Evolutionary conservation across 148 eudicot genomes (phyloP).

Genomic region (Chenopodium quinoa): DNA sequence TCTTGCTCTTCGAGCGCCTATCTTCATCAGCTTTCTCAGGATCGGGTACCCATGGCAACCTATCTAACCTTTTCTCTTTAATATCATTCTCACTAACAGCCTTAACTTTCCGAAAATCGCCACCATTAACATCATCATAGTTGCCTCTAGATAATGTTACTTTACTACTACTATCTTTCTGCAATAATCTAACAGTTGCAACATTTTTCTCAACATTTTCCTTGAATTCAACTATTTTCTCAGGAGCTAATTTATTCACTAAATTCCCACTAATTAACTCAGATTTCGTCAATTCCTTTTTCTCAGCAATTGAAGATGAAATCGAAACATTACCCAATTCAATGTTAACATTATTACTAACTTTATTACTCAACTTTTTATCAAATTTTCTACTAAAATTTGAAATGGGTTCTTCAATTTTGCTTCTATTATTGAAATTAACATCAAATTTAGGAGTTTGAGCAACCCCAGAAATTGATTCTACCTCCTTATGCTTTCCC

Average conservation of each 20-base stretch:
- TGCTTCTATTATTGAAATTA: not conserved
- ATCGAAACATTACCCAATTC: constrained; percentile 10
- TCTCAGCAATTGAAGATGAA: constrained; percentile 50
- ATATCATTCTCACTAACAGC: constrained; percentile 19
- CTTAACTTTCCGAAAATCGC: constrained; percentile 9
- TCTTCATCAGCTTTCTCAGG: constrained; percentile 20
- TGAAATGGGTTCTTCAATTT: constrained; percentile 17
- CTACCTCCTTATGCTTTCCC: constrained; percentile 7
- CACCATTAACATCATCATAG: constrained; percentile 5
- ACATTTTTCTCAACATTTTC: constrained; percentile 20
- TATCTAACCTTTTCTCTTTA: constrained; percentile 22
- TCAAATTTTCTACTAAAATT: constrained; percentile 1
- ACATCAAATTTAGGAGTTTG: not conserved
- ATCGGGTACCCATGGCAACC: constrained; percentile 59
- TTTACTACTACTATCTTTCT: constrained; percentile 10
- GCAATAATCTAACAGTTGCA: constrained; percentile 17
- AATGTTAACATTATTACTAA: constrained; percentile 29
- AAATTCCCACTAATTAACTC: constrained; percentile 25
- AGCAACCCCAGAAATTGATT: not conserved
- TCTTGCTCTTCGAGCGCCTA: constrained; percentile 38
- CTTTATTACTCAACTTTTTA: constrained; percentile 18
- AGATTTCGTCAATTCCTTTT: constrained; percentile 26
- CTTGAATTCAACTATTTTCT: constrained; percentile 1
- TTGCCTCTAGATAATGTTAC: not conserved
- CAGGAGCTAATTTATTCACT: constrained; percentile 6